Evolutionary conservation across 352 stramenopile genomes (phyloP).

Genomic region (Phytophthora melonis): DNA sequence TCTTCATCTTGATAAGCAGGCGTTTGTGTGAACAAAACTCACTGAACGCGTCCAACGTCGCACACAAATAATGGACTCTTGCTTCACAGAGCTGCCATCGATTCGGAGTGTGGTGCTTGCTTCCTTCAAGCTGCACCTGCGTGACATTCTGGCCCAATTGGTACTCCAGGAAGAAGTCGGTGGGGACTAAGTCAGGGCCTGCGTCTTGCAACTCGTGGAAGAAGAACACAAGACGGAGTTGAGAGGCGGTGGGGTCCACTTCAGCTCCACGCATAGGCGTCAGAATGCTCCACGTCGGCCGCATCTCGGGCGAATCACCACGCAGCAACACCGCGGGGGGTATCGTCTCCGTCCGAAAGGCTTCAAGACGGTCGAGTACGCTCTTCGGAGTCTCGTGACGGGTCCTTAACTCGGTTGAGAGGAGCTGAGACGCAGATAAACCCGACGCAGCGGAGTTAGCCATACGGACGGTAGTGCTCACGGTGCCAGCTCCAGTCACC

Average conservation of each 20-base stretch:
- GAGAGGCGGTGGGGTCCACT: conserved; percentile 75
- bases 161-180: conserved; percentile 84
- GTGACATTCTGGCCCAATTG: conserved; percentile 73
- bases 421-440: conserved; percentile 18
- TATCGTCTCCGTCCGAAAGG: conserved; percentile 37
- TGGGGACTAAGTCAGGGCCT: conserved; percentile 55
- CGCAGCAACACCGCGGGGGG: conserved; percentile 28
- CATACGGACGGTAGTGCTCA: conserved; percentile 15
- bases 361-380: conserved; percentile 23
- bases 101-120: conserved; percentile 82
- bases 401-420: conserved; percentile 29
- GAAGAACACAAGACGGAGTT: conserved; percentile 81
- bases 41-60: conserved; percentile 72
- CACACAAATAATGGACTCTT: conserved; percentile 71
- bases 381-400: conserved; percentile 19
- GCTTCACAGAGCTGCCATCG: conserved; percentile 87
- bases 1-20: conserved; percentile 78
- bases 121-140: conserved; percentile 74
- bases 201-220: conserved; percentile 88
- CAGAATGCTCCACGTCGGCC: conserved; percentile 24
- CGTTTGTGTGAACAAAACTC: conserved; percentile 75
- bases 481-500: neutral
- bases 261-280: conserved; percentile 43
- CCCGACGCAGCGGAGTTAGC: conserved; percentile 26
- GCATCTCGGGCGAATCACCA: conserved; percentile 25